Conservation (phyloP, 495 filamentous ascomycete genomes). For the Tuber magnatum region DNA sequence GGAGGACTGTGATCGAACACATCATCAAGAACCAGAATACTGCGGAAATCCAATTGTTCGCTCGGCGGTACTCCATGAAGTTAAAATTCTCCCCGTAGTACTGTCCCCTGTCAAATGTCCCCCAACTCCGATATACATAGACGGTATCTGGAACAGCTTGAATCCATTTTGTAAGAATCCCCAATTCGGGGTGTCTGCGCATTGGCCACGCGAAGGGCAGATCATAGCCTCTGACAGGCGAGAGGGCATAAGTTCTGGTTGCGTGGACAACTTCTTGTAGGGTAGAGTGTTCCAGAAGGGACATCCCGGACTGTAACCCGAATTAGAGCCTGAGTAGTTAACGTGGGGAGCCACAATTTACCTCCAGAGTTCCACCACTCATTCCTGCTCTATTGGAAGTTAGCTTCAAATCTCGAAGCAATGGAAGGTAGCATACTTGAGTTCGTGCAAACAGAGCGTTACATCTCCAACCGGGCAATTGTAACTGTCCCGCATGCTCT, state of each 20-base stretch:
- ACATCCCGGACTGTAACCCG: slow-evolving; percentile 19
- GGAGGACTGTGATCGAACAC: slow-evolving; percentile 30
- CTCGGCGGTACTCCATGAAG: slow-evolving; percentile 36
- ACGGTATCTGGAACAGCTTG: slow-evolving; percentile 34
- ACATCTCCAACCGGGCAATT: slow-evolving; percentile 35
- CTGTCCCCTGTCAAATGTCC: slow-evolving; percentile 28
- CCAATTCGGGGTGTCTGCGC: slow-evolving; percentile 27
- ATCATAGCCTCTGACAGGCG: slow-evolving; percentile 31
- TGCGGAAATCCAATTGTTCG: slow-evolving; percentile 28
- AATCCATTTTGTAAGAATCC: slow-evolving; percentile 34
- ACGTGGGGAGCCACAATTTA: background rate
- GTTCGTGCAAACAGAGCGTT: slow-evolving; percentile 27
- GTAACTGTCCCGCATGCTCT: slow-evolving; percentile 55
- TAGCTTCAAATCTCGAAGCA: slow-evolving; percentile 5
- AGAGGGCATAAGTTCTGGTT: slow-evolving; percentile 32
- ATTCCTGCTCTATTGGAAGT: slow-evolving; percentile 23
- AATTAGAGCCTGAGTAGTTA: background rate
- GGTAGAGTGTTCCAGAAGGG: slow-evolving; percentile 34
- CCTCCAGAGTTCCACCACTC: slow-evolving; percentile 33
- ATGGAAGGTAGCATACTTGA: slow-evolving; percentile 26
- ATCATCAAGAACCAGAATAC: slow-evolving; percentile 31
- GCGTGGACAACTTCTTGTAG: slow-evolving; percentile 38
- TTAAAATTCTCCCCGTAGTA: slow-evolving; percentile 38
- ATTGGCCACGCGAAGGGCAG: slow-evolving; percentile 34
- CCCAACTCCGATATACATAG: slow-evolving; percentile 39